Evolutionary conservation across 148 eudicot genomes (phyloP).

Genomic region (Rhododendron griersonianum): DNA sequence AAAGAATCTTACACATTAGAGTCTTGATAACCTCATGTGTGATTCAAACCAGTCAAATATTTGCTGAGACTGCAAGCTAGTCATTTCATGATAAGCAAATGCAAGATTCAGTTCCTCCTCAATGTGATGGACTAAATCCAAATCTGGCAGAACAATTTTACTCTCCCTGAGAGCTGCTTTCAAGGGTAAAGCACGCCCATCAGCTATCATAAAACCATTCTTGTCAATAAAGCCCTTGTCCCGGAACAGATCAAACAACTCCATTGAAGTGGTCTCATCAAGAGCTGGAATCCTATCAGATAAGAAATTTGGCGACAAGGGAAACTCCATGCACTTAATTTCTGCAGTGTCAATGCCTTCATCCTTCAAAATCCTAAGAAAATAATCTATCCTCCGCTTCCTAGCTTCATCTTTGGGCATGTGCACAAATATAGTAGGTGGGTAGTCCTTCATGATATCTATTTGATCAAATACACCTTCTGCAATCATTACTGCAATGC

Average conservation of each 20-base stretch:
- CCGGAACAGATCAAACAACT: conserved; percentile 43
- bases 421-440: conserved; percentile 87
- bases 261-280: conserved; percentile 32
- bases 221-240: conserved; percentile 56
- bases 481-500: conserved; percentile 72
- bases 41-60: conserved; percentile 75
- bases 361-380: conserved; percentile 40
- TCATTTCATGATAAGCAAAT: conserved; percentile 89
- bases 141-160: conserved; percentile 37
- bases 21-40: conserved; percentile 34
- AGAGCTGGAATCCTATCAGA: conserved; percentile 55
- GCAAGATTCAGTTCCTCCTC: conserved; percentile 92
- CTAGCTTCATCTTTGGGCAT: conserved; percentile 85
- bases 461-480: conserved; percentile 65
- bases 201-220: conserved; percentile 69
- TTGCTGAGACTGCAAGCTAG: conserved; percentile 68
- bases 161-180: conserved; percentile 49
- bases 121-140: conserved; percentile 44
- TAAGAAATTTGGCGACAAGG: conserved; percentile 54
- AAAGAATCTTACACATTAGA: background rate
- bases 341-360: conserved; percentile 57
- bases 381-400: conserved; percentile 31
- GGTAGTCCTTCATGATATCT: conserved; percentile 54
- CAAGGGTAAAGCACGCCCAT: conserved; percentile 70
- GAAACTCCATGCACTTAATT: conserved; percentile 66